Conservation (phyloP, 31 red algal species). For the Endocladia muricata region DNA sequence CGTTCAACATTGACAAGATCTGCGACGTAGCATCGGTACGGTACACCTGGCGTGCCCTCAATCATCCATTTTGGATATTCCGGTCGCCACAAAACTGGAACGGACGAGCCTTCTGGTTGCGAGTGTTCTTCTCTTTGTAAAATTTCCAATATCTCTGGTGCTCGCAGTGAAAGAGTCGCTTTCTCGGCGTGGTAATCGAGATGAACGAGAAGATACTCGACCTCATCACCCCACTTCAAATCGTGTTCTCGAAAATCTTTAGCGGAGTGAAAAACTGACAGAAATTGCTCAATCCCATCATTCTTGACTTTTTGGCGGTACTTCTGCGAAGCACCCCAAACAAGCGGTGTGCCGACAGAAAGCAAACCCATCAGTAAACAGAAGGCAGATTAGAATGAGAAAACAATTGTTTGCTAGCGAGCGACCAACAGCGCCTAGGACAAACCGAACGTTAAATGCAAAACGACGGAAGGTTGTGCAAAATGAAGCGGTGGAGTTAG, state of each 20-base stretch:
- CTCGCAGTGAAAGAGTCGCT: conserved; percentile 76
- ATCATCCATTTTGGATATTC: conserved; percentile 99
- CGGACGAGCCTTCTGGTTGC: conserved; percentile 51
- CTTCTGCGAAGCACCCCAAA: conserved; percentile 58
- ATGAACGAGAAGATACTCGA: conserved; percentile 85
- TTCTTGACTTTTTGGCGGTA: conserved; percentile 52
- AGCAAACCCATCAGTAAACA: conserved; percentile 69
- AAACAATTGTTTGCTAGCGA: no score
- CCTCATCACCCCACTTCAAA: conserved; percentile 98
- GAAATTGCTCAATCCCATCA: conserved; percentile 90
- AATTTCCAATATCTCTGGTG: conserved; percentile 72
- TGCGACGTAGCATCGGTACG: conserved; percentile 85
- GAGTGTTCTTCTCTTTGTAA: conserved; percentile 80
- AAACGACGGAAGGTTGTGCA: background rate
- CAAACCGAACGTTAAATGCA: no score
- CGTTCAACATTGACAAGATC: conserved; percentile 89
- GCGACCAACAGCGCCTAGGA: no score
- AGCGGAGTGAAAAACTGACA: conserved; percentile 61
- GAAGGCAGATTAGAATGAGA: no score
- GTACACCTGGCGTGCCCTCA: conserved; percentile 94
- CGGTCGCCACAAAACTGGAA: conserved; percentile 90
- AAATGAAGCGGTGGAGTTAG: background rate
- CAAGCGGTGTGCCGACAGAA: conserved; percentile 64
- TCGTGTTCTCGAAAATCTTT: conserved; percentile 64
- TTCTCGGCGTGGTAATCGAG: conserved; percentile 28